Base-by-base conservation (phyloP, 306 rosid genomes). In the Dryas drummondii region DNA sequence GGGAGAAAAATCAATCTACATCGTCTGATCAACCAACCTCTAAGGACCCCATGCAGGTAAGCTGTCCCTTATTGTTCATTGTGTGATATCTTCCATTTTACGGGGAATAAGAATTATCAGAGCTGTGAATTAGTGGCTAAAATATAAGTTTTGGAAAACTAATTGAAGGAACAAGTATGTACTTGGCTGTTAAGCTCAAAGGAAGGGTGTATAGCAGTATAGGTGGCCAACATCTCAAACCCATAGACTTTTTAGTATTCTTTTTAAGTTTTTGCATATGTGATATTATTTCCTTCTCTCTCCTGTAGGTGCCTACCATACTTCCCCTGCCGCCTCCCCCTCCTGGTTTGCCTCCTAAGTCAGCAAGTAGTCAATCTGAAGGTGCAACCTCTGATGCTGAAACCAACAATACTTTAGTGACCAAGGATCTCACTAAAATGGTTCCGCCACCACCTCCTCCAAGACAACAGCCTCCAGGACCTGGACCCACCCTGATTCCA, bases 291-390 rank as follows among this genome's bases (percentile, higher is more conserved):
- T 74, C 76, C 54, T 69, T 66, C 54, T 78, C 67, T 82, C 32
- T 78, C 68, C 76, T 86, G 83, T 81, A 92, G 99, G 89, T 78
- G 67, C 88, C 81, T 75, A 56, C 70, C 13, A 51, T 82, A 56
- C 93, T 92, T 76, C 96, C 97, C 82, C 96, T 91, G 16, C 98
- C 97, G 49, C 98, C 98, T 58, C 97, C 91, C 22, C 96, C 96
- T 51, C 82, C 82, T 72, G 91, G 86, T 66, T 73, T 88, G 85
- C 96, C 88, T 65, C 92, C 85, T 12, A 89, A 80, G 74, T 54
- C 87, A 52, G 86, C 84, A 69, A 69, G 69, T 76, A 76, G 78
- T 74, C 97, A 83, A 76, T 73, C 86, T 52, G 98, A 91, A 67
- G 88, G 85, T 74, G 82, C 86, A 46, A 64, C 80, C 53, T 79